Percentiles rank a stretch among this genome's conserved stretches.
Conservation (phyloP, 2,329 filamentous ascomycete genomes). For the Clarireedia hainanense region DNA sequence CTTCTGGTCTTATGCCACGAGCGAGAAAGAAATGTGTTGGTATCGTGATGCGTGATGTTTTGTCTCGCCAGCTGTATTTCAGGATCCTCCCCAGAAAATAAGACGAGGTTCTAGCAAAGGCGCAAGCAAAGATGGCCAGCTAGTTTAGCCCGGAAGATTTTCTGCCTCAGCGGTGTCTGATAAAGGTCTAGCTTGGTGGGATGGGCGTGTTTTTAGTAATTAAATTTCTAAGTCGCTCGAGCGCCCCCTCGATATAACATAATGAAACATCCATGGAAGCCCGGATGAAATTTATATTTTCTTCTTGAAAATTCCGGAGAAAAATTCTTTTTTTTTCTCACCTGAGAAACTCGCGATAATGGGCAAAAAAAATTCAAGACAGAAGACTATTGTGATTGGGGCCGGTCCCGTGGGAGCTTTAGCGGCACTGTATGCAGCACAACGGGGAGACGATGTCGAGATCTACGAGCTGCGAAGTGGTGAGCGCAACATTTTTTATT, state of each 20-base stretch:
- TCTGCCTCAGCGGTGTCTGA: neutral
- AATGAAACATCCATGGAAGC: neutral
- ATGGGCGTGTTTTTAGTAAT: neutral
- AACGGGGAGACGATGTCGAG: constrained; percentile 81
- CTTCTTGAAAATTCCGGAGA: neutral
- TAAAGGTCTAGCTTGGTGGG: neutral
- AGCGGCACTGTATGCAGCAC: constrained; percentile 85
- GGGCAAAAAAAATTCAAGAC: constrained; percentile 9
- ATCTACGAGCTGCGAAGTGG: constrained; percentile 89
- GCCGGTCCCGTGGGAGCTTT: constrained; percentile 90
- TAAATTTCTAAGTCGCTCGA: neutral
- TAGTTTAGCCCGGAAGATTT: neutral
- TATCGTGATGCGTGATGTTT: neutral
- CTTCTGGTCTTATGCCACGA: too few relatives aligned
- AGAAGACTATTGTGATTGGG: constrained; percentile 68
- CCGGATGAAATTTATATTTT: neutral
- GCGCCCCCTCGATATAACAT: neutral
- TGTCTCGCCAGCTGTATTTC: neutral
- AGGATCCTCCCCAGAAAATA: neutral
- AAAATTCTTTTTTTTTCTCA: neutral
- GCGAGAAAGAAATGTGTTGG: too few relatives aligned
- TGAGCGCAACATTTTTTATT: constrained; percentile 38
- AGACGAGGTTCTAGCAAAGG: neutral
- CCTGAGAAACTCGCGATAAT: neutral
- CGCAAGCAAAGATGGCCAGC: neutral